Evolutionary conservation across 176 grass and related monocot genomes (phyloP), one percentile per base, ranked within the genome.

Genomic region (Rhynchospora pubera): DNA sequence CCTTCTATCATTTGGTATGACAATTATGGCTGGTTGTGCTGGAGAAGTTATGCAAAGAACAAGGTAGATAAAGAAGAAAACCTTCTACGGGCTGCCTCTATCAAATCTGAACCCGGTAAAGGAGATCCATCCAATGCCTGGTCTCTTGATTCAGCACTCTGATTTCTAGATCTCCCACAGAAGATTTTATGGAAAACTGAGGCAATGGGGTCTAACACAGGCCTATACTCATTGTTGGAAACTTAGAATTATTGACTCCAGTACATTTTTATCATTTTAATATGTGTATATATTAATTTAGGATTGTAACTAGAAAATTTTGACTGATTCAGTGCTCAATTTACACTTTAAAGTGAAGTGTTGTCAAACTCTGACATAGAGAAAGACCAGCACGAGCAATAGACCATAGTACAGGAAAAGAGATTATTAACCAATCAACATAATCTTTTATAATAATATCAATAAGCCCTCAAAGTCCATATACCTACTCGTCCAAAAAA

Each of bases 21-120:
- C 26, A 52, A 75, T 28, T 75, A 51, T 24, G 7, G 11, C 22
- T 1, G 11, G 4, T 28, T 7, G 19, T 26, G 16, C 18, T 44
- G 52, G 21, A 75, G 14, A n/a, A 9, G 23, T 16, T 16, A 55
- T 75, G 10, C 46, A 75, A 15, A 70, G 71, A 53, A 75, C 47
- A 16, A 75, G 46, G 10, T 19, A 23, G 34, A 60, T 22, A 34
- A 16, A 26, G 9, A 53, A 43, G 9, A 55, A 64, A 56, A 99
- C 96, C 96, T 93, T 77, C 96, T 90, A 61, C 96, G 92, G 82
- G 87, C 89, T 80, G 96, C 92, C 84, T 99, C 96, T 51, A 91
- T 89, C 55, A 90, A 86, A 86, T 95, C 96, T 77, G 90, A 93
- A 85, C 95, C 90, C 39, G 96, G 93, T 79, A 99, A 86, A 53